These are phyloP conservation scores for Primulina huaijiensis DNA, from an alignment of 257 asterid genomes.

Conservation along the genomic window DNA sequence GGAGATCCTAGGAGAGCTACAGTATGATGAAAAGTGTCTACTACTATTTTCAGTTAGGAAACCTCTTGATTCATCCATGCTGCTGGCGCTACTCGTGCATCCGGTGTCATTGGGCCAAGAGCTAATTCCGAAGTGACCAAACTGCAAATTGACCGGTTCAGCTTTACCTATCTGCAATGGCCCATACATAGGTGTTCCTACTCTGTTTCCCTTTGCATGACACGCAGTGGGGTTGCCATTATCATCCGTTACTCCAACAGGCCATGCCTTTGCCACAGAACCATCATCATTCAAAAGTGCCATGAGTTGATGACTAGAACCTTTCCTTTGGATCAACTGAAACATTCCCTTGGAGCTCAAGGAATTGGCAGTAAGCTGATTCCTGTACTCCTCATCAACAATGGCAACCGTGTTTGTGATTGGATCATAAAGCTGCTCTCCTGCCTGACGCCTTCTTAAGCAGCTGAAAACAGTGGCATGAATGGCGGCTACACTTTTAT, in stretches of 20 bases:
- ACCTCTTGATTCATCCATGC: conserved; percentile 79
- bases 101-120: conserved; percentile 92
- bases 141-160: conserved; percentile 85
- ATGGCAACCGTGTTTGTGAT: conserved; percentile 65
- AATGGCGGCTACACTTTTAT: conserved; percentile 89
- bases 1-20: conserved; percentile 83
- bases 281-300: conserved; percentile 92
- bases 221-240: conserved; percentile 46
- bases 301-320: conserved; percentile 88
- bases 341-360: conserved; percentile 95
- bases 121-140: conserved; percentile 91
- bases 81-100: conserved; percentile 86
- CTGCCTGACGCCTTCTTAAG: conserved; percentile 74
- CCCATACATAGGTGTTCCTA: conserved; percentile 74
- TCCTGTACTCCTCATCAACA: conserved; percentile 84
- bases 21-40: conserved; percentile 75
- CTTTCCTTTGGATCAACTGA: conserved; percentile 93
- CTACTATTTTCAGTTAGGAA: conserved; percentile 81
- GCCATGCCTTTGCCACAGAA: conserved; percentile 99
- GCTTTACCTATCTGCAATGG: conserved; percentile 80
- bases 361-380: conserved; percentile 86
- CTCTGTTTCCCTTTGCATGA: conserved; percentile 35
- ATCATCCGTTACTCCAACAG: conserved; percentile 55
- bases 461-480: conserved; percentile 98
- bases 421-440: conserved; percentile 80